Percentiles rank a stretch among this genome's conserved stretches.
phyloP scores from a whole-genome alignment of 495 filamentous ascomycete genomes.

The Aspergillus sclerotiicarbonarius region DNA sequence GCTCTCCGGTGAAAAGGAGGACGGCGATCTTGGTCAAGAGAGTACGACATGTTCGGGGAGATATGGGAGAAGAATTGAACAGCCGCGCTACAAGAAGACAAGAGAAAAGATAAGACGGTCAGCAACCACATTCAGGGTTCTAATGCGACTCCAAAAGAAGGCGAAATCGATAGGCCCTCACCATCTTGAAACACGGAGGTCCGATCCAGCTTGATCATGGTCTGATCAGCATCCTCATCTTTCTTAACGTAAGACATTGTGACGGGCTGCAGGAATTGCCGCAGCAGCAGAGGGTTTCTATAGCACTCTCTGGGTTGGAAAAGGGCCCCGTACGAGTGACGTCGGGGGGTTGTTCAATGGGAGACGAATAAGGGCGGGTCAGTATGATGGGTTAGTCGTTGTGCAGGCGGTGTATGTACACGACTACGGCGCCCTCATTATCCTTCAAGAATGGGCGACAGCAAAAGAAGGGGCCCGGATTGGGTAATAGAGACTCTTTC shows the following conservation, averaged over 20 bases:
- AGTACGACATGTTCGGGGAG: constrained; percentile 90
- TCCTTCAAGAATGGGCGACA: constrained; percentile 13
- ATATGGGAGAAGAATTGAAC: constrained; percentile 95
- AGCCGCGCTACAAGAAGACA: constrained; percentile 68
- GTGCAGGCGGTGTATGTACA: constrained; percentile 22
- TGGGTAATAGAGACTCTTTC: constrained; percentile 1
- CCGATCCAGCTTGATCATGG: constrained; percentile 93
- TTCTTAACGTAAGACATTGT: constrained; percentile 96
- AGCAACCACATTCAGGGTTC: constrained; percentile 12
- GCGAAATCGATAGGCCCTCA: constrained; percentile 43
- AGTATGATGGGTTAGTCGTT: constrained; percentile 20
- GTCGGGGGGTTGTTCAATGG: constrained; percentile 3
- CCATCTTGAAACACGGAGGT: constrained; percentile 99
- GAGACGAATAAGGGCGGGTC: constrained; percentile 30
- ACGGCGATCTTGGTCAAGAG: constrained; percentile 97
- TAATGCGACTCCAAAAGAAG: constrained; percentile 13
- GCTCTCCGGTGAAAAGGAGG: constrained; percentile 94
- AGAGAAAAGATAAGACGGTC: constrained; percentile 13
- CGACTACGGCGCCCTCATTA: constrained; percentile 34
- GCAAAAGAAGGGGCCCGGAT: constrained; percentile 9
- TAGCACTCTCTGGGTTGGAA: constrained; percentile 2
- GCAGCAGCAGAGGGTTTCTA: constrained; percentile 29
- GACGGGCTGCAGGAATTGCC: constrained; percentile 37
- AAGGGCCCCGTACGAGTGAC: constrained; percentile 3
- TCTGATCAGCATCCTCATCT: constrained; percentile 92